Conservation (phyloP, 2,329 filamentous ascomycete genomes). For the Aspergillus sp. region DNA sequence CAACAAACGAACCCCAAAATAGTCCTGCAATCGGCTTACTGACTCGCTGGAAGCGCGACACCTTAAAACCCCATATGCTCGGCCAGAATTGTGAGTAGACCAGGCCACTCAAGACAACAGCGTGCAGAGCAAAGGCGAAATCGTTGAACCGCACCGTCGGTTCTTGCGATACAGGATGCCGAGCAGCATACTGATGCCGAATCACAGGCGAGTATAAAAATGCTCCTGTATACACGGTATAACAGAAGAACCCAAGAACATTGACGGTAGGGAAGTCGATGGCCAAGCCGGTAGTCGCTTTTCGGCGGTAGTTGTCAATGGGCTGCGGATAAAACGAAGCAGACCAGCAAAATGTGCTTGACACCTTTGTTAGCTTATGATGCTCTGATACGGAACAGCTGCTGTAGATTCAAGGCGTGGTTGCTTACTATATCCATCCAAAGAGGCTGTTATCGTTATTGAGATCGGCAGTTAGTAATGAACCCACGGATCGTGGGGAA, state of each 20-base stretch:
- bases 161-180: slow-evolving; percentile 69
- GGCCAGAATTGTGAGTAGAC: slow-evolving; percentile 76
- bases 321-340: slow-evolving; percentile 91
- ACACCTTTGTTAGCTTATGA: background rate
- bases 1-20: slow-evolving; percentile 64
- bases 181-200: slow-evolving; percentile 76
- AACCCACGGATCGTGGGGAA: background rate
- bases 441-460: slow-evolving; percentile 50
- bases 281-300: slow-evolving; percentile 77
- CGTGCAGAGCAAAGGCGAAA: slow-evolving; percentile 82
- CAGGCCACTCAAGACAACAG: slow-evolving; percentile 68
- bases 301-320: slow-evolving; percentile 72
- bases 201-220: slow-evolving; percentile 80
- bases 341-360: slow-evolving; percentile 70
- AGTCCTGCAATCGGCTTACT: slow-evolving; percentile 67
- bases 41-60: slow-evolving; percentile 54
- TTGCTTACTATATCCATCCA: slow-evolving; percentile 68
- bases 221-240: slow-evolving; percentile 70
- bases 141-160: slow-evolving; percentile 91
- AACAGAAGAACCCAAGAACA: slow-evolving; percentile 63
- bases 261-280: slow-evolving; percentile 81
- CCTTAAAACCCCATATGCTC: slow-evolving; percentile 72
- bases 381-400: background rate
- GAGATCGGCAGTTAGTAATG: slow-evolving; percentile 29
- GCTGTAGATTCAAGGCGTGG: background rate